Evolutionary conservation across 768 basidiomycete species (phyloP).

Genomic region (Pleurotus platypus): DNA sequence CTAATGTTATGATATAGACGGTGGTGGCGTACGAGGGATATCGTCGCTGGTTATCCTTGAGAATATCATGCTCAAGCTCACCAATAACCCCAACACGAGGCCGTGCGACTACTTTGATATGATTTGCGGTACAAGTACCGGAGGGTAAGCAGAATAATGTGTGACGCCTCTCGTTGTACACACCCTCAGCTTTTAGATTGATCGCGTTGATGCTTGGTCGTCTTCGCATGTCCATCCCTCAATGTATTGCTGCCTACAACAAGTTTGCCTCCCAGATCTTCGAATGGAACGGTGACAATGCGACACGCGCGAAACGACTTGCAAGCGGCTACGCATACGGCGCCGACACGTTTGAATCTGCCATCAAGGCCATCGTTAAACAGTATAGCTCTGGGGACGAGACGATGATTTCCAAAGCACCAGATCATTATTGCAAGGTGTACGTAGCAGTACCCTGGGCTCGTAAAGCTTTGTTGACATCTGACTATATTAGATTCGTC

Average conservation of each 20-base stretch:
- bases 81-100: neutral
- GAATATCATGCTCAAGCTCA: slow-evolving; percentile 1
- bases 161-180: no score
- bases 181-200: neutral
- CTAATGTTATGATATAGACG: neutral
- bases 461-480: no score
- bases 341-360: neutral
- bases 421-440: neutral
- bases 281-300: neutral
- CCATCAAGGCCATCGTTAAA: neutral
- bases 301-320: neutral
- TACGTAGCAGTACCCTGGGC: neutral
- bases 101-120: slow-evolving; percentile 24
- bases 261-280: slow-evolving; percentile 7
- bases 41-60: slow-evolving; percentile 1
- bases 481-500: neutral
- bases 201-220: slow-evolving; percentile 23
- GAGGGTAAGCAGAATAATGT: slow-evolving; percentile 13
- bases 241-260: slow-evolving; percentile 17
- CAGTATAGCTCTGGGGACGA: neutral
- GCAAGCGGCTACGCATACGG: neutral
- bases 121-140: slow-evolving; percentile 21
- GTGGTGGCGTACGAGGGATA: slow-evolving; percentile 3
- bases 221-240: slow-evolving; percentile 17
- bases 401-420: neutral